phyloP scores from a whole-genome alignment of 345 rosid genomes.

The Pistacia vera region DNA sequence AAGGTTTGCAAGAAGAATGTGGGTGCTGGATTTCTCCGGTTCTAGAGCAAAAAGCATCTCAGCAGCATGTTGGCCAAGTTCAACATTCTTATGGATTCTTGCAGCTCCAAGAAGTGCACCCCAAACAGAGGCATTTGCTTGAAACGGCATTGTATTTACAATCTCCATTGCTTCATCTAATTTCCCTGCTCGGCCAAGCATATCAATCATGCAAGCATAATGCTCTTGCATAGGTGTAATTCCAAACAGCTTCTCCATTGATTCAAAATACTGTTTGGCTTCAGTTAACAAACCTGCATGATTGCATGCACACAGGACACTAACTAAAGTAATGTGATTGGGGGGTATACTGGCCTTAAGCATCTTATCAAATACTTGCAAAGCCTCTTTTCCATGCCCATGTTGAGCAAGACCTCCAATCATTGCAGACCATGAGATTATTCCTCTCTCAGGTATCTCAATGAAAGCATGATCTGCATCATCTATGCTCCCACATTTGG shows the following conservation, averaged over 20 bases:
- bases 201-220: slow-evolving; percentile 68
- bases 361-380: slow-evolving; percentile 49
- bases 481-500: slow-evolving; percentile 71
- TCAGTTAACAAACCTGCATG: slow-evolving; percentile 64
- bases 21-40: slow-evolving; percentile 60
- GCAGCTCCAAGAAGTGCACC: slow-evolving; percentile 76
- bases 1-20: slow-evolving; percentile 55
- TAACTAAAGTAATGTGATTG: slow-evolving; percentile 59
- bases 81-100: slow-evolving; percentile 58
- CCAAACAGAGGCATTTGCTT: slow-evolving; percentile 54
- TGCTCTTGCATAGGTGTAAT: slow-evolving; percentile 57
- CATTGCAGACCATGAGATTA: slow-evolving; percentile 69
- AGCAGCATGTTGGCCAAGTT: slow-evolving; percentile 53
- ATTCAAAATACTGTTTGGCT: slow-evolving; percentile 44
- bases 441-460: slow-evolving; percentile 53
- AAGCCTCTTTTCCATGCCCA: slow-evolving; percentile 56
- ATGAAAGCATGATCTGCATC: slow-evolving; percentile 50
- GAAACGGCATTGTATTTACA: slow-evolving; percentile 50
- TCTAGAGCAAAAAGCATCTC: slow-evolving; percentile 54
- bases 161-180: slow-evolving; percentile 56
- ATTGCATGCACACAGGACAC: slow-evolving; percentile 67
- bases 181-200: slow-evolving; percentile 63
- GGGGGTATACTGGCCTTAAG: slow-evolving; percentile 46
- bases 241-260: slow-evolving; percentile 46
- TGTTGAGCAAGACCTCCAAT: slow-evolving; percentile 63